A percentile compares a stretch with the other conserved stretches of the same genome.
These are phyloP conservation scores for Umbelopsis ramanniana DNA, from an alignment of 192 early-diverging fungal genomes.

Conservation along the genomic window DNA sequence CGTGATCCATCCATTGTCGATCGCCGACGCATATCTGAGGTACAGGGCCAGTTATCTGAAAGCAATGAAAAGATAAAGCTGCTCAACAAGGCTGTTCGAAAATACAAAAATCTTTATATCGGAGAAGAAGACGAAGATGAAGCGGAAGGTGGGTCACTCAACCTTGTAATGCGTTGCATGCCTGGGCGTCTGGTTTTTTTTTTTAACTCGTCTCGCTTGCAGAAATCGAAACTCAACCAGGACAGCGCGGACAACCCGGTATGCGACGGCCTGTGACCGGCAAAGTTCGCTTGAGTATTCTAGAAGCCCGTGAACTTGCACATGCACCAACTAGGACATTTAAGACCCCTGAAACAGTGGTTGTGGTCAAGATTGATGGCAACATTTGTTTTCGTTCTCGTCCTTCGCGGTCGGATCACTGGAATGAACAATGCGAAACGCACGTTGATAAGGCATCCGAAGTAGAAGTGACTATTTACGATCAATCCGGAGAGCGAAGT, in stretches of 20 bases:
- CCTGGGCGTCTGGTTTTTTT: too few relatives aligned
- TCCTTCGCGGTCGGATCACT: slow-evolving; percentile 64
- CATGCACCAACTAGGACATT: slow-evolving; percentile 60
- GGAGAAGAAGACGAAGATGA: slow-evolving; percentile 75
- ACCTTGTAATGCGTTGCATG: neutral
- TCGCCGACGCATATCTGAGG: slow-evolving; percentile 52
- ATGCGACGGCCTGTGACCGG: slow-evolving; percentile 71
- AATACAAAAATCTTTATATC: slow-evolving; percentile 86
- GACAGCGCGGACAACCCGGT: slow-evolving; percentile 54
- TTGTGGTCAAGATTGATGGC: slow-evolving; percentile 85
- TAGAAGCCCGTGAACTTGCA: slow-evolving; percentile 61
- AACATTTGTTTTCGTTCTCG: slow-evolving; percentile 73
- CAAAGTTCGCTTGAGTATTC: slow-evolving; percentile 68
- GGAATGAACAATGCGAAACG: slow-evolving; percentile 87
- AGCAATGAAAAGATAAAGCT: slow-evolving; percentile 76
- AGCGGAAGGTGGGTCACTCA: slow-evolving; percentile 26
- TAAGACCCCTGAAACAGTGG: slow-evolving; percentile 67
- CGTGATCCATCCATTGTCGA: slow-evolving; percentile 49
- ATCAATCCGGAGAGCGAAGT: slow-evolving; percentile 49
- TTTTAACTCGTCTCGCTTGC: neutral
- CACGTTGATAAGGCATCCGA: slow-evolving; percentile 89
- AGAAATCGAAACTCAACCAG: slow-evolving; percentile 16
- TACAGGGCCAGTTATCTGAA: slow-evolving; percentile 57
- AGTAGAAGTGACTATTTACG: slow-evolving; percentile 88
- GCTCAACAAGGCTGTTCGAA: slow-evolving; percentile 72